These are phyloP conservation scores for Mycena capillaripes DNA, from an alignment of 768 basidiomycete genomes.

Conservation along the genomic window DNA sequence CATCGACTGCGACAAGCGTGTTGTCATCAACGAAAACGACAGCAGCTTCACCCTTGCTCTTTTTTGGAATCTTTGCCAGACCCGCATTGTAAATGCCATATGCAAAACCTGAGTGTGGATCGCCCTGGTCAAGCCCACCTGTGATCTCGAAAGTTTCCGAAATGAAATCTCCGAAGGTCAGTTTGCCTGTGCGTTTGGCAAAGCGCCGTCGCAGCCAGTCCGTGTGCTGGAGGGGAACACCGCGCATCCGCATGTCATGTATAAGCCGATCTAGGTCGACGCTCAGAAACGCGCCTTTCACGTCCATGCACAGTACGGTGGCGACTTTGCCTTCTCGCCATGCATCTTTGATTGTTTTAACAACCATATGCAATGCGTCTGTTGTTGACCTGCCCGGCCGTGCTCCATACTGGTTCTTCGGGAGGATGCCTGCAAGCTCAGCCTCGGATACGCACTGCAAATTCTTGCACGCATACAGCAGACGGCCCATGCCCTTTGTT, in stretches of 20 bases:
- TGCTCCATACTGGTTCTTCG: not conserved
- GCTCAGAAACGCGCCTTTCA: constrained; percentile 55
- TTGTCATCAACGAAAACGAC: not conserved
- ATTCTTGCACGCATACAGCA: not conserved
- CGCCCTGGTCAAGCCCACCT: constrained; percentile 50
- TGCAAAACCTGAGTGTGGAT: constrained; percentile 45
- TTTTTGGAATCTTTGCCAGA: not conserved
- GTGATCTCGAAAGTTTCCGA: constrained; percentile 37
- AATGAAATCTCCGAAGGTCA: constrained; percentile 40
- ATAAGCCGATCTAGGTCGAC: constrained; percentile 38
- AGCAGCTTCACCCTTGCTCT: not conserved
- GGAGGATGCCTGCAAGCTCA: not conserved
- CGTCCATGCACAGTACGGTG: constrained; percentile 50
- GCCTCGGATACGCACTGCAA: not conserved
- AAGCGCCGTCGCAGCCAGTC: constrained; percentile 35
- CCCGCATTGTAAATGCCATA: constrained; percentile 50
- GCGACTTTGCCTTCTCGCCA: constrained; percentile 50
- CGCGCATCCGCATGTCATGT: constrained; percentile 42
- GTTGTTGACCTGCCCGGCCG: constrained; percentile 43
- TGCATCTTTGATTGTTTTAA: constrained; percentile 50
- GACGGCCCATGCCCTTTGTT: not conserved
- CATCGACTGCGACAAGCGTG: not conserved
- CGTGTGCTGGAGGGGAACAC: constrained; percentile 40
- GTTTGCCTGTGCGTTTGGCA: not conserved
- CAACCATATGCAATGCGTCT: constrained; percentile 47